Evolutionary conservation across 2,329 filamentous ascomycete genomes (phyloP), one percentile per base, ranked within the genome.

Genomic region (Monosporascus sp.): DNA sequence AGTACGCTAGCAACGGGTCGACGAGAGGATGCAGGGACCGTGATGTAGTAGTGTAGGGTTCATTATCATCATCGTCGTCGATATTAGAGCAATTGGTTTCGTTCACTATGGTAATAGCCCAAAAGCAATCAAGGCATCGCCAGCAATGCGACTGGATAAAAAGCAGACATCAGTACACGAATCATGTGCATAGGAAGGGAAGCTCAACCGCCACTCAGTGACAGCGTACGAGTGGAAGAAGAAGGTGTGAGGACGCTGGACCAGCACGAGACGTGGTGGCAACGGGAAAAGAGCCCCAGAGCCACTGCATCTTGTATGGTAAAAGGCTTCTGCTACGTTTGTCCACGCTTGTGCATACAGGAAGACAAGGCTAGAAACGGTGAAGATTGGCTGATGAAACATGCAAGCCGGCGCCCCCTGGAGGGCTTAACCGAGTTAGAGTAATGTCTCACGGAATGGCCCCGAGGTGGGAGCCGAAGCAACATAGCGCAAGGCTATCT

Each of bases 301-400:
- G 62, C 61, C 60, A 66, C 54, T 63, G 62, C 63, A 67, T 66
- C 59, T 60, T 60, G 61, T 64, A 62, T 68, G 68, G 60, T 60
- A 58, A 61, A 62, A 57, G 59, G 60, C 56, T 65, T 54, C 60
- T 65, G 63, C 64, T 62, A 69, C 61, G 58, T 57, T 56, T 58
- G 60, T 61, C 59, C 60, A 62, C 60, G 55, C 57, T 57, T 52
- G 53, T 55, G 55, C 57, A 59, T 54, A 55, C 22, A 49, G 47
- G 53, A 55, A 51, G 55, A 50, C 46, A 55, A 58, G 57, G 58
- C 48, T 59, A 58, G 50, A 52, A 55, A 54, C 56, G 14, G 43
- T 26, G 43, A 27, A 26, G 43, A 31, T 46, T 46, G 43, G 43
- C 26, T 60, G 56, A 69, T 70, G 69, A 70, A 71, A 70, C 68